phyloP scores from a whole-genome alignment of 1,139 yeast genomes.

The Arxiozyma heterogenica region DNA sequence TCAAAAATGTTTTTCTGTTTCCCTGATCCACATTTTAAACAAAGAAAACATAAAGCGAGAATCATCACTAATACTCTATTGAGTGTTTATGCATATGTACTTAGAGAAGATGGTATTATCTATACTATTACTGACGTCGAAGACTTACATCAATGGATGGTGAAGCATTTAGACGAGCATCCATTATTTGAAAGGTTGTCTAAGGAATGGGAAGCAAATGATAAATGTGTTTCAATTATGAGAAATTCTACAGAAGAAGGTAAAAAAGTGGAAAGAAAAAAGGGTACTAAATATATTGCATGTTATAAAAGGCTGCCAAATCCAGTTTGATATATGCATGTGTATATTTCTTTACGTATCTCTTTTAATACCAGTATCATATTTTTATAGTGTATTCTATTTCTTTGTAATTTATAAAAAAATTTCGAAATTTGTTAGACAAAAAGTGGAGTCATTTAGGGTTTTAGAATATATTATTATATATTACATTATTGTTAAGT shows the following conservation, averaged over 20 bases:
- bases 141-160: slow-evolving; percentile 96
- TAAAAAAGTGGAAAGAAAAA: slow-evolving; percentile 84
- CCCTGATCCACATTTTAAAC: slow-evolving; percentile 98
- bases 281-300: slow-evolving; percentile 80
- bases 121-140: slow-evolving; percentile 95
- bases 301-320: slow-evolving; percentile 71
- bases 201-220: slow-evolving; percentile 70
- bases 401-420: not conserved
- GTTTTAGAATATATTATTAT: not conserved
- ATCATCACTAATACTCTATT: slow-evolving; percentile 81
- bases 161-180: slow-evolving; percentile 76
- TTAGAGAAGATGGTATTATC: slow-evolving; percentile 76
- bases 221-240: slow-evolving; percentile 81
- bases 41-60: slow-evolving; percentile 94
- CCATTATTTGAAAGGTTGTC: slow-evolving; percentile 79
- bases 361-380: not conserved
- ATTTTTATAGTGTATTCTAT: not conserved
- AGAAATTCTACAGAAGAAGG: slow-evolving; percentile 93
- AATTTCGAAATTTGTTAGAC: no score
- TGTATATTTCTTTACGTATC: slow-evolving; percentile 11
- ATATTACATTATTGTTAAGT: no score
- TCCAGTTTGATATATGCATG: slow-evolving; percentile 31
- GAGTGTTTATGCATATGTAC: slow-evolving; percentile 85
- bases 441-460: not conserved
- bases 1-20: slow-evolving; percentile 94